Base-by-base conservation (phyloP, 129 eudicot species). In the Calendula officinalis region DNA sequence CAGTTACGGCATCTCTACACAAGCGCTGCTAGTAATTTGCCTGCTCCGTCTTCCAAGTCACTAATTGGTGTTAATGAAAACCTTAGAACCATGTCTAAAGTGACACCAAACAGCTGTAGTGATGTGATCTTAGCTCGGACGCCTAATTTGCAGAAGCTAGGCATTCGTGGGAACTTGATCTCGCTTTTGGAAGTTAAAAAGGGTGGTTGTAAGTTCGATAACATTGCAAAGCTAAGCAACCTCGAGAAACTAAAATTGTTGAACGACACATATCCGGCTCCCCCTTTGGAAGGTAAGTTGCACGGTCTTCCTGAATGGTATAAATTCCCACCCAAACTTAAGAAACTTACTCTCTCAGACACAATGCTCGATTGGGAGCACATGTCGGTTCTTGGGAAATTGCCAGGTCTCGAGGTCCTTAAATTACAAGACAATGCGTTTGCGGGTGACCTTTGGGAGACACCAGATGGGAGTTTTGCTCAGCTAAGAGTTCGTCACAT, bases 391-490 rank as follows among this genome's bases (percentile, higher is more conserved):
- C 66, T 85, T 34, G 84, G 78, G 16, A 76, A 64, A 71, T 33
- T 85, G 32, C 79, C 76, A 2, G 74, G 68, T 12, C 85, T 82
- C 4, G 85, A 81, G 66, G 87, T 81, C 59, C 78, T 85, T 37
- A 85, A 85, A 63, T 27, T 85, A 6, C 71, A 68, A 66, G 76
- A 82, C 57, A 42, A 85, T 27, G 85, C 88, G 0, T 85, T 82
- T 44, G 12, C 10, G 13, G 94, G 94, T 5, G 54, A 62, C 38
- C 13, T 15, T 6, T 85, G 94, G 92, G 68, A 54, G 62, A 64
- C 85, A 8, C 46, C 55, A 0, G 77, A 75, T 11, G 92, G 66
- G 11, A 66, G 84, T 13, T 85, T 85, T 56, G 49, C 45, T 33
- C 64, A 53, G 4, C 76, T 85, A 43, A 77, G 74, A 69, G 74